A percentile compares a stretch with the other conserved stretches of the same genome.
phyloP scores from a whole-genome alignment of 768 basidiomycete genomes.

The Sarcodon sp. region DNA sequence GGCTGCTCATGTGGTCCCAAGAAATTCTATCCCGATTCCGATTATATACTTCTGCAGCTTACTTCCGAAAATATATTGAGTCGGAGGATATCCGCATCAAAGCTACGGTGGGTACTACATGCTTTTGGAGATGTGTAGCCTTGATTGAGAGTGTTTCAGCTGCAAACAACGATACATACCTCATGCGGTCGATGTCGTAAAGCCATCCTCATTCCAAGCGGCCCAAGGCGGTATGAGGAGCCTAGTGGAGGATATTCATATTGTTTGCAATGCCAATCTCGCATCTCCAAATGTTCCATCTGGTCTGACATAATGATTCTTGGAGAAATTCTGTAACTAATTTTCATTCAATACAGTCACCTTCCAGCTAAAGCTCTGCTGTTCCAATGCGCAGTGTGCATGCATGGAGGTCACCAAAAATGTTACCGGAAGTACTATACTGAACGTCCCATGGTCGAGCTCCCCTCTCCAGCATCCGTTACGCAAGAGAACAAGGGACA shows the following conservation, averaged over 20 bases:
- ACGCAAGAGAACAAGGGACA: not conserved
- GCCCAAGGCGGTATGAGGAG: not conserved
- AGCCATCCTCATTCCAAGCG: conserved; percentile 26
- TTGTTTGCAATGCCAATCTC: conserved; percentile 41
- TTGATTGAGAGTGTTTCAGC: conserved; percentile 21
- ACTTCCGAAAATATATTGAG: conserved; percentile 54
- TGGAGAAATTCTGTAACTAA: not conserved
- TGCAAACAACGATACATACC: conserved; percentile 62
- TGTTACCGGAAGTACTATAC: conserved; percentile 65
- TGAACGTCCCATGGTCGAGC: conserved; percentile 39
- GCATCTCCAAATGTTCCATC: conserved; percentile 46
- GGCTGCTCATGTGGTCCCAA: conserved; percentile 12
- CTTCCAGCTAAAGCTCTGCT: conserved; percentile 61
- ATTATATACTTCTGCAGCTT: conserved; percentile 56
- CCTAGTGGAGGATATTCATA: conserved; percentile 33
- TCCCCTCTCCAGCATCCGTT: conserved; percentile 10
- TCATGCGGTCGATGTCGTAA: conserved; percentile 61
- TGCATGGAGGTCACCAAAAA: conserved; percentile 71
- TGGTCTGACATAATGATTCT: conserved; percentile 31
- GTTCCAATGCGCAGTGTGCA: conserved; percentile 65
- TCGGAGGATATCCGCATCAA: conserved; percentile 35
- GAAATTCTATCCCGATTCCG: conserved; percentile 52
- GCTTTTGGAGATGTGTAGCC: not conserved
- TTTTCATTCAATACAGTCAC: conserved; percentile 30
- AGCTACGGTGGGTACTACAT: conserved; percentile 31